Evolutionary conservation across 371 early-diverging fungal genomes (phyloP).

Genomic region (Conidiobolus incongruus): DNA sequence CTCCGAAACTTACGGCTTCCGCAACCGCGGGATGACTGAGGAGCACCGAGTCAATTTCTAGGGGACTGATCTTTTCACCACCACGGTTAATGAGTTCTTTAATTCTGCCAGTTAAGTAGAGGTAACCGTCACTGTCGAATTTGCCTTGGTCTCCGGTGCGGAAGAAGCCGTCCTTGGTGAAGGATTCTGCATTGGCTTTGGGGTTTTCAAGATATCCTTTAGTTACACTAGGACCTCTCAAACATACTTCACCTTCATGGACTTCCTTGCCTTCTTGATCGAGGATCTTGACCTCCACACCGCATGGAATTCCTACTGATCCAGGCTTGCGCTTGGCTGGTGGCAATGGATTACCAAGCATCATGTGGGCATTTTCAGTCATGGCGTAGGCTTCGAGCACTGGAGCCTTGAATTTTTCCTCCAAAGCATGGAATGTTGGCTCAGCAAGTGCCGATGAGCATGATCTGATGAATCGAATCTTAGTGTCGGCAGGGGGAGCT

Average conservation of each 20-base stretch:
- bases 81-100: conserved; percentile 66
- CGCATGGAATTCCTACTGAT: conserved; percentile 59
- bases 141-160: conserved; percentile 66
- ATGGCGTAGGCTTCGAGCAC: conserved; percentile 79
- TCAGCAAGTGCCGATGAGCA: conserved; percentile 68
- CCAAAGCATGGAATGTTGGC: conserved; percentile 38
- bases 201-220: conserved; percentile 56
- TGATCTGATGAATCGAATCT: conserved; percentile 61
- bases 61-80: conserved; percentile 56
- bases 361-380: conserved; percentile 82
- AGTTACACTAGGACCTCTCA: conserved; percentile 61
- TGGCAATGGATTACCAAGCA: conserved; percentile 69
- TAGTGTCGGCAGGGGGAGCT: conserved; percentile 15
- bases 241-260: conserved; percentile 59
- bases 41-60: conserved; percentile 61
- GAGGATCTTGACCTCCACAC: conserved; percentile 51
- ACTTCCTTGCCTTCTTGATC: conserved; percentile 30
- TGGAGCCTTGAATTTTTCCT: conserved; percentile 44
- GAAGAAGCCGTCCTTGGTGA: conserved; percentile 38
- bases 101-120: conserved; percentile 50
- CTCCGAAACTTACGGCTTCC: conserved; percentile 60
- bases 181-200: conserved; percentile 43
- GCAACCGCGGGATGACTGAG: conserved; percentile 38
- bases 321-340: conserved; percentile 51
- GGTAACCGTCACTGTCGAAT: conserved; percentile 41